Conservation (phyloP, 2,329 filamentous ascomycete species). For the Fusarium setosum region DNA sequence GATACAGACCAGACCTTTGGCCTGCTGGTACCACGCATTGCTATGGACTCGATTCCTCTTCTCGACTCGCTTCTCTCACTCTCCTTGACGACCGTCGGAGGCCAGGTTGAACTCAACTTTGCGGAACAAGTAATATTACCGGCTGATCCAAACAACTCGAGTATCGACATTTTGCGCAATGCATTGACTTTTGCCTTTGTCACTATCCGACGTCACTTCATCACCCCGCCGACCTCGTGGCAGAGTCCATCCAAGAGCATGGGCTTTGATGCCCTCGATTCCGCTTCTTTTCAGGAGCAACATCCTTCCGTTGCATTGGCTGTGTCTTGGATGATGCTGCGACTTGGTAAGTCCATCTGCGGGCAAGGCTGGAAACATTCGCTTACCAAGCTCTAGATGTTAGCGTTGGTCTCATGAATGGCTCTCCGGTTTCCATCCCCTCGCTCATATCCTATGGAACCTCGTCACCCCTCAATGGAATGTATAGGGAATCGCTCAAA, state of each 20-base stretch:
- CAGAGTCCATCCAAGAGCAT: slow-evolving; percentile 28
- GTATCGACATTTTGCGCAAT: slow-evolving; percentile 9
- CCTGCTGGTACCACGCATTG: slow-evolving; percentile 47
- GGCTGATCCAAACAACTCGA: slow-evolving; percentile 13
- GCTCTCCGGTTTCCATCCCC: slow-evolving; percentile 40
- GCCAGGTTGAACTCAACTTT: slow-evolving; percentile 17
- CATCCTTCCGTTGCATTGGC: slow-evolving; percentile 26
- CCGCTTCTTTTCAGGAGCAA: slow-evolving; percentile 25
- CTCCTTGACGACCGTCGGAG: slow-evolving; percentile 30
- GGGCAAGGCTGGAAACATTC: not conserved
- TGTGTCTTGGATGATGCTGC: slow-evolving; percentile 40
- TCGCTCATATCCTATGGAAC: slow-evolving; percentile 29
- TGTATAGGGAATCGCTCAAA: slow-evolving; percentile 33
- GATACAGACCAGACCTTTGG: slow-evolving; percentile 55
- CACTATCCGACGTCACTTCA: slow-evolving; percentile 26
- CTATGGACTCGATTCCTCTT: slow-evolving; percentile 38
- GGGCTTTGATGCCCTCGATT: slow-evolving; percentile 25
- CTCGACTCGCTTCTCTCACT: slow-evolving; percentile 43
- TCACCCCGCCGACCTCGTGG: slow-evolving; percentile 34
- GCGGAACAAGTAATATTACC: slow-evolving; percentile 4
- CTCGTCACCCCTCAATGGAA: slow-evolving; percentile 30
- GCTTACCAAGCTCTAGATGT: slow-evolving; percentile 35
- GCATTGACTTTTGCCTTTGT: slow-evolving; percentile 25
- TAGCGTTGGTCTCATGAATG: slow-evolving; percentile 43
- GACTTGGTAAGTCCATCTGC: slow-evolving; percentile 38